Base-by-base conservation (phyloP, 225 moss, liverwort and hornwort genomes). In the Antitrichia curtipendula region DNA sequence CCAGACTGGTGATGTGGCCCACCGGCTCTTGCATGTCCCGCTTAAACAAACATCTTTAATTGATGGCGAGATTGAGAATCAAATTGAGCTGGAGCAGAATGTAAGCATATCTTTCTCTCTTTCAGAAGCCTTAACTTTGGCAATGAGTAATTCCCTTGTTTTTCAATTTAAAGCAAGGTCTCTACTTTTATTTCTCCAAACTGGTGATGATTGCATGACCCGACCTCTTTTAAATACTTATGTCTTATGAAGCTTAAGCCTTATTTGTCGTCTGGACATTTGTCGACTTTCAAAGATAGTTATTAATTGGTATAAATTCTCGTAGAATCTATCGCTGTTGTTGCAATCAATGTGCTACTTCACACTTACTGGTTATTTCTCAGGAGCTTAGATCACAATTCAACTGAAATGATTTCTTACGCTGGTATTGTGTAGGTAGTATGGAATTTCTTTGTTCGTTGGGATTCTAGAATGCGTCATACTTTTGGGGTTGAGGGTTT, bases 41-140 rank as follows among this genome's bases (percentile, higher is more conserved):
- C 92, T 98, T 62, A 94, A 95, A 87, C 96, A 98, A 78, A 96
- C 98, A 63, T 95, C 96, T 61, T 92, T 98, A 47, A 96, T 91
- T 91, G 96, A 96, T 90, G 96, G 94, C 64, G 95, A 98, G 91
- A 97, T 97, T 80, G 96, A 95, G 84, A 90, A 90, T 87, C 96
- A 97, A 89, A 96, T 96, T 88, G 94, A 95, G 86, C 88, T 98
- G 94, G 98, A 98, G 91, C 95, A 95, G 80, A 91, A 91, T 87
- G 95, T 95, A 88, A 91, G 92, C 84, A 43, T 77, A 88, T 60
- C 21, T 74, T 84, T 21, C 70, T 89, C 6, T 34, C 61, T 84
- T 84, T 82, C 84, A 90, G 66, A 82, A 73, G 78, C 32, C 84
- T 50, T 40, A 87, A 71, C 75, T 75, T 66, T 80, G 90, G 83